Evolutionary conservation across 2,329 filamentous ascomycete genomes (phyloP), one percentile per base, ranked within the genome.

Genomic region (Aureobasidium sp.): DNA sequence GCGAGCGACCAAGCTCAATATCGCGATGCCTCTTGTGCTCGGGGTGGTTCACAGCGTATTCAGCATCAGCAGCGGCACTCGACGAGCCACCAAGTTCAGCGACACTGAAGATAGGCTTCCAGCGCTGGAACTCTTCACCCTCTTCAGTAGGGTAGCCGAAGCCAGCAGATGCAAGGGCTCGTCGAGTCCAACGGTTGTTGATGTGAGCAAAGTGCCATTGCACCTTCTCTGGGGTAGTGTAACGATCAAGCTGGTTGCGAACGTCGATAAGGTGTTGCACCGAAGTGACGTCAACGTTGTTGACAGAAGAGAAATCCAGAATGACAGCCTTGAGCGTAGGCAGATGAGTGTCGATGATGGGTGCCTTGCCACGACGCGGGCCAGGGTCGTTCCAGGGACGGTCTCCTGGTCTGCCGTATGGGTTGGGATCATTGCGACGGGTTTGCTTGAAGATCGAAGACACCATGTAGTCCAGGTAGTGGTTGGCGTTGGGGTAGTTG

Each of bases 171-270:
- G 87, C 88, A 47, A 97, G 85, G 5, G 90, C 92, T 36, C 91
- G 88, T 78, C 96, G 96, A 27, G 91, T 93, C 93, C 93, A 97
- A 62, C 90, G 84, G 79, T 94, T 97, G 77, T 87, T 91, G 77
- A 97, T 89, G 75, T 87, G 88, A n/a, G 92, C 90, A 66, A 97
- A 87, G 75, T 97, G 94, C 92, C 93, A 97, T 73, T 97, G 91
- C 5, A 97, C 92, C 2, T 82, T 80, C 22, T 91, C 86, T 0
- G 93, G 93, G 0, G 87, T 75, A 0, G 91, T 84, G 71, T 96
- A 96, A 22, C 86, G 82, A 73, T 97, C 93, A 29, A 97, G 85
- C 72, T 97, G 92, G 74, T 96, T 96, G 69, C 93, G 90, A 0
- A 97, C 88, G 69, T 97, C 94, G 69, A 97, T 95, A 42, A 97